Evolutionary conservation across 306 rosid species (phyloP).

Genomic region (Lablab purpureus): DNA sequence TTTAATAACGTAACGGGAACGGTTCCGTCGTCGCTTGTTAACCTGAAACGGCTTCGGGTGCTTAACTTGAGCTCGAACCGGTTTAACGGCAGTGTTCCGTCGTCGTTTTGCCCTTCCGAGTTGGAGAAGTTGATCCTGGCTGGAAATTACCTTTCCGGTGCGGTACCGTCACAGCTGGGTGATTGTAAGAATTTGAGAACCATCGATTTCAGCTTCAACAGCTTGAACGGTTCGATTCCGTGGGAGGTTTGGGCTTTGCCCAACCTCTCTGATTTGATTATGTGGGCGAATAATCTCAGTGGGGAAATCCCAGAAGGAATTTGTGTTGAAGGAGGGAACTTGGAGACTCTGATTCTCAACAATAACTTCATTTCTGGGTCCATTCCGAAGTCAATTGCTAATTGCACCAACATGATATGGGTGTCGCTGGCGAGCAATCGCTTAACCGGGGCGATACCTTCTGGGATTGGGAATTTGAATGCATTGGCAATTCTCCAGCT

Average conservation of each 20-base stretch:
- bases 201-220: constrained; percentile 75
- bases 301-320: constrained; percentile 74
- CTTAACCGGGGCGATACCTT: constrained; percentile 65
- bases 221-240: constrained; percentile 70
- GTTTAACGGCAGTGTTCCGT: constrained; percentile 62
- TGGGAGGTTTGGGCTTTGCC: constrained; percentile 67
- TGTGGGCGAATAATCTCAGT: constrained; percentile 75
- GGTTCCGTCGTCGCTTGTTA: constrained; percentile 62
- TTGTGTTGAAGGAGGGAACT: constrained; percentile 64
- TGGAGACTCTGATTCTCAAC: constrained; percentile 67
- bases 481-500: constrained; percentile 72
- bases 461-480: constrained; percentile 62
- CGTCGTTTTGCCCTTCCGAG: constrained; percentile 52
- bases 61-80: constrained; percentile 72
- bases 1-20: constrained; percentile 74
- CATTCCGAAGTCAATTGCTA: constrained; percentile 68
- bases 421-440: constrained; percentile 67
- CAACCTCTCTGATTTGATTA: constrained; percentile 66
- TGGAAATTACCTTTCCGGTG: constrained; percentile 60
- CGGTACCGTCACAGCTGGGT: constrained; percentile 62
- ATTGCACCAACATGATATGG: constrained; percentile 75
- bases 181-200: constrained; percentile 60
- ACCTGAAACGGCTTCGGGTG: constrained; percentile 57
- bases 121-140: constrained; percentile 70
- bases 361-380: constrained; percentile 66